Base-by-base conservation (phyloP, 441 rosid genomes). In the Eutrema salsugineum region DNA sequence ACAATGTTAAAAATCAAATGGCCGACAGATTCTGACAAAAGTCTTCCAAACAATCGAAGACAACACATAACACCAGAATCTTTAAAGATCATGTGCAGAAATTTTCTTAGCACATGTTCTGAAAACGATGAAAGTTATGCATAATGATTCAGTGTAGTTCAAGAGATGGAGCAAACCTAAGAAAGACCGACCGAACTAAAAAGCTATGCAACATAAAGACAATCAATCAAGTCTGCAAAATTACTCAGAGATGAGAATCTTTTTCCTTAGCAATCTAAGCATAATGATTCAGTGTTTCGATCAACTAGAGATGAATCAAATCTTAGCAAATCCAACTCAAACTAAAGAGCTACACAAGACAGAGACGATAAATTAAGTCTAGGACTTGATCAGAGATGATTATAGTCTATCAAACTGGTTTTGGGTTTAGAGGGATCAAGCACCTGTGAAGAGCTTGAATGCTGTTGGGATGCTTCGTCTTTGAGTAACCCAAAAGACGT, bases 391-490 rank as follows among this genome's bases (percentile, higher is more conserved):
- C 5, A 53, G 24, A 40, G 68, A 42, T 2, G 5, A 48, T 19
- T 27, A 5, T 6, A 53, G 20, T 3, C 6, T 30, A 19, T 14
- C 11, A 12, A 42, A 27, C 12, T 1, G 3, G 24, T n/a, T 14
- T 3, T 3, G 32, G 14, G 15, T 16, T 36, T 0, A 33, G 3
- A 68, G 53, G 28, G 15, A 62, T 38, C 1, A 62, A 44, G 60
- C 77, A 93, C 98, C 99, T 83, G 99, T 94, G 68, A 89, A 94
- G 67, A 94, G 94, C 73, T 94, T 94, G 82, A 94, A 94, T 16
- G 99, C 97, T 3, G 96, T 89, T 8, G 99, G 97, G 49, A 92
- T 91, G 64, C 98, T 94, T 80, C 98, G 82, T 83, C 90, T 83
- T 79, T 94, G 96, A 0, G 90, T 90, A 77, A 92, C 85, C 98